phyloP scores from a whole-genome alignment of 148 eudicot species.

The Camellia japonica region DNA sequence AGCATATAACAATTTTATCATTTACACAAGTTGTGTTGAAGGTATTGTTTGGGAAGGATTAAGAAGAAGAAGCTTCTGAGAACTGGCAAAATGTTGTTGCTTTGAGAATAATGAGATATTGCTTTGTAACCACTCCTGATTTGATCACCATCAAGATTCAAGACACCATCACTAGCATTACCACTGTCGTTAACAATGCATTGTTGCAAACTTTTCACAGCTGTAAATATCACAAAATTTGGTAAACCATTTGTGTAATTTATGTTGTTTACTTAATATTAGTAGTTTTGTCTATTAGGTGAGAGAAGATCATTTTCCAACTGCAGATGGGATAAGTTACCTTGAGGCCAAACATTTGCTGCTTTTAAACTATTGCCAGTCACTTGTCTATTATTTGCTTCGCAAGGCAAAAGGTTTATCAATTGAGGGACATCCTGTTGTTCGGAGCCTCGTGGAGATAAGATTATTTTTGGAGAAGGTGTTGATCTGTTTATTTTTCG shows the following conservation, averaged over 20 bases:
- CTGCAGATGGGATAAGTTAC: conserved; percentile 83
- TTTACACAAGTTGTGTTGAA: not conserved
- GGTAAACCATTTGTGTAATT: not conserved
- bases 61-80: not conserved
- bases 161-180: not conserved
- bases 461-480: conserved; percentile 94
- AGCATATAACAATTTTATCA: not conserved
- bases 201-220: not conserved
- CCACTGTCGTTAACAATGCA: not conserved
- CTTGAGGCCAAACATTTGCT: conserved; percentile 92
- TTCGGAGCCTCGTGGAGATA: conserved; percentile 75
- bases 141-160: not conserved
- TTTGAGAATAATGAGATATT: not conserved
- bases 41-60: not conserved
- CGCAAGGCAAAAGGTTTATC: conserved; percentile 84
- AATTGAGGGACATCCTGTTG: conserved; percentile 87
- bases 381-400: conserved; percentile 88
- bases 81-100: not conserved
- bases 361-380: conserved; percentile 87
- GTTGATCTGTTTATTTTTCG: not conserved
- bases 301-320: conserved; percentile 62
- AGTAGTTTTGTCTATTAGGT: conserved; percentile 38
- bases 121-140: no score
- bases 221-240: not conserved
- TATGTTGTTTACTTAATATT: not conserved